phyloP scores from a whole-genome alignment of 2,329 filamentous ascomycete species.

The Alternaria incomplexa region DNA sequence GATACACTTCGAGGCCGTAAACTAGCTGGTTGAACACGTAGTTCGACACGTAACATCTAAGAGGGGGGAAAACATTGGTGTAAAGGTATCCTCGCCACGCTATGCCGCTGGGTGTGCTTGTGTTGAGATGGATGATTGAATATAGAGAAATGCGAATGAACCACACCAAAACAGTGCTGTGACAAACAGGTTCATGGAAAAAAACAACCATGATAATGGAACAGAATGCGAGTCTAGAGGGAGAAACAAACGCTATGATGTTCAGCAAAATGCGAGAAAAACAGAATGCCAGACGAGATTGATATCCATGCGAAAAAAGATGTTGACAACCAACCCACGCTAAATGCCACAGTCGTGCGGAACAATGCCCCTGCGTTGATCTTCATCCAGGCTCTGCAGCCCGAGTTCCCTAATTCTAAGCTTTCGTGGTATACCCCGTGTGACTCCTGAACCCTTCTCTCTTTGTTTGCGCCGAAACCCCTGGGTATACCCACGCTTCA shows the following conservation, averaged over 20 bases:
- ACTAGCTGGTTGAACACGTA: not conserved
- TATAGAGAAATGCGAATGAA: slow-evolving; percentile 26
- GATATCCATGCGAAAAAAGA: slow-evolving; percentile 25
- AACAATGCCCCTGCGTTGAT: slow-evolving; percentile 20
- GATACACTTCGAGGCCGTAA: not conserved
- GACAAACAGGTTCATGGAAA: slow-evolving; percentile 12
- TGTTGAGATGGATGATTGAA: slow-evolving; percentile 15
- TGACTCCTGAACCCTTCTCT: not conserved
- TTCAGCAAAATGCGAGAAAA: slow-evolving; percentile 18
- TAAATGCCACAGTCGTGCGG: slow-evolving; percentile 49
- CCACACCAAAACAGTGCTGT: slow-evolving; percentile 30
- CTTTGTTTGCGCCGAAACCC: slow-evolving; percentile 12
- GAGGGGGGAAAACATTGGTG: slow-evolving; percentile 7
- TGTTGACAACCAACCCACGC: slow-evolving; percentile 38
- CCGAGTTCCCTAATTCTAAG: slow-evolving; percentile 6
- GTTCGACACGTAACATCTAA: slow-evolving; percentile 1
- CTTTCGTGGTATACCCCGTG: slow-evolving; percentile 10
- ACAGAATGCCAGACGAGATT: slow-evolving; percentile 24
- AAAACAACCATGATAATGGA: slow-evolving; percentile 14
- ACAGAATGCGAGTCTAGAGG: slow-evolving; percentile 25
- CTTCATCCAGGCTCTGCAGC: slow-evolving; percentile 24
- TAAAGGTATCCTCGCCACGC: slow-evolving; percentile 29
- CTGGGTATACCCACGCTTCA: slow-evolving; percentile 25
- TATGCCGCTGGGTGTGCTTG: slow-evolving; percentile 20
- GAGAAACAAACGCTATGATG: slow-evolving; percentile 36